Evolutionary conservation across 2,329 filamentous ascomycete genomes (phyloP), one percentile per base, ranked within the genome.

Genomic region (Alternaria ventricosa): DNA sequence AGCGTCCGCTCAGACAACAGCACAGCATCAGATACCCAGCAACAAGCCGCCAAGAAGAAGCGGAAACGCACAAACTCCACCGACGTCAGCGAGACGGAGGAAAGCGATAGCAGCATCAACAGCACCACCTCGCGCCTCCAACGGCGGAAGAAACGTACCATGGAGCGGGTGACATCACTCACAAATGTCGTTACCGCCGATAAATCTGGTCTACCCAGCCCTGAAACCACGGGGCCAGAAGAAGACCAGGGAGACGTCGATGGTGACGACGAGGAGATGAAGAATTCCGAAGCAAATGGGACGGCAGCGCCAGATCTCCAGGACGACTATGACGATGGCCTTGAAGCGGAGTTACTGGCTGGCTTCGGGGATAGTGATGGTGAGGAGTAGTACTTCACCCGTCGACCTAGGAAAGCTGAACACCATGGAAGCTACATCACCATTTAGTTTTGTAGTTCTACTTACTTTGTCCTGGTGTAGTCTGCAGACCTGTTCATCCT

Each of bases 271-370:
- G 80, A 82, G 28, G 83, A 83, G 55, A 71, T 77, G 13, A 83
- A 83, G 54, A 72, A 77, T 10, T 71, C 71, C 10, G 79, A 74
- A 55, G 69, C 68, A 23, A 75, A 72, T 18, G 77, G 68, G 5
- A 15, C 49, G 23, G 70, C 69, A 67, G 69, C 64, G 61, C 63
- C 75, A 3, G 80, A 79, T 28, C 86, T 86, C 57, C 84, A 76
- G 23, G 70, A 70, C 11, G 76, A 89, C 70, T 78, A 90, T 54
- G 89, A 90, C 76, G 86, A 87, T n/a, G 77, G 64, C 10, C 66
- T 76, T 12, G 76, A 79, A 27, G 80, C 77, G 3, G 80, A 81
- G 80, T 75, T 71, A 85, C 84, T 73, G 82, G 80, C 80, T 15
- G 73, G 70, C 7, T 72, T 74, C 27, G 69, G 57, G n/a, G 68